Conservation (phyloP, 2,329 filamentous ascomycete species). For the Fusarium algeriense region DNA sequence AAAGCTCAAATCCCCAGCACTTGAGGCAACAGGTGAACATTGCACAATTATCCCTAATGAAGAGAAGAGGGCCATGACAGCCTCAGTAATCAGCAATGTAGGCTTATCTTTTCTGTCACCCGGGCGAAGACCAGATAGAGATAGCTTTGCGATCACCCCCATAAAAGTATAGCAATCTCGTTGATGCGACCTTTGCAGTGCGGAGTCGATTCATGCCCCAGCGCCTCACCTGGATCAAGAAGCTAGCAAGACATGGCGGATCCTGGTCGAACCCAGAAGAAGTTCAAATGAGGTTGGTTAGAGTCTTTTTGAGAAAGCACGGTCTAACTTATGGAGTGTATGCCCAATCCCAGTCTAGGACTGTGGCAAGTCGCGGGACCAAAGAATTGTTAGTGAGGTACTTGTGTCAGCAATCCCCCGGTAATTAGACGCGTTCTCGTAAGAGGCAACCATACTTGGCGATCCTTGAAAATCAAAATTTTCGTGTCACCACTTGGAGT, state of each 20-base stretch:
- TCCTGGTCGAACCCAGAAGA: constrained; percentile 38
- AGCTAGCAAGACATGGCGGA: constrained; percentile 29
- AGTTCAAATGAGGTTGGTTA: constrained; percentile 37
- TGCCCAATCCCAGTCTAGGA: constrained; percentile 19
- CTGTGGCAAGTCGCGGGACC: constrained; percentile 14
- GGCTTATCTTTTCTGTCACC: not conserved
- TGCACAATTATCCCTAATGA: too few relatives aligned
- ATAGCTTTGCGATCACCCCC: constrained; percentile 11
- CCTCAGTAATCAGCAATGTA: not conserved
- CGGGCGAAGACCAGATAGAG: constrained; percentile 7
- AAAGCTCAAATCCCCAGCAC: not conserved
- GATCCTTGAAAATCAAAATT: constrained; percentile 50
- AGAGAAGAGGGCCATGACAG: too few relatives aligned
- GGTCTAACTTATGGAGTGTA: constrained; percentile 13
- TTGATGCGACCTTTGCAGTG: constrained; percentile 17
- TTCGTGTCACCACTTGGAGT: constrained; percentile 47
- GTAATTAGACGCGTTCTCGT: constrained; percentile 43
- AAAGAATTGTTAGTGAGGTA: constrained; percentile 57
- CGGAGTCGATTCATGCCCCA: constrained; percentile 23
- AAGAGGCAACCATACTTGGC: constrained; percentile 47
- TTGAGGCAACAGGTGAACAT: not conserved
- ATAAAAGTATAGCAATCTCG: constrained; percentile 11
- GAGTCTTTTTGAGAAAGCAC: constrained; percentile 24
- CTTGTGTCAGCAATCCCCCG: constrained; percentile 43
- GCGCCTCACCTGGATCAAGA: constrained; percentile 6